Evolutionary conservation across 2,329 filamentous ascomycete species (phyloP), one percentile per base, ranked within the genome.

Genomic region (Trichoderma atrobrunneum): DNA sequence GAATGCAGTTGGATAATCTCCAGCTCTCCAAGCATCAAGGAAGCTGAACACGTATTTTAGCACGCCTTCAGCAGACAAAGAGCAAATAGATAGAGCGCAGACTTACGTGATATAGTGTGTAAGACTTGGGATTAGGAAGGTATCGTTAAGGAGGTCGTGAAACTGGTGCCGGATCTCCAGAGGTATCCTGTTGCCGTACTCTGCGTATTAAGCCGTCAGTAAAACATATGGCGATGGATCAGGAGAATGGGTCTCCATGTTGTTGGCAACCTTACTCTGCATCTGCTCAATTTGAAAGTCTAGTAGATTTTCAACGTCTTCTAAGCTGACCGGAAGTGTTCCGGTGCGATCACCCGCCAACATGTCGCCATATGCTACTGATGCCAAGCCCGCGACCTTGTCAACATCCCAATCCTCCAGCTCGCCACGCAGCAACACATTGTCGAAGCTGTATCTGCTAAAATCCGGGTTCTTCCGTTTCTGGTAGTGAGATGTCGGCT

Each of bases 271-370:
- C 84, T 78, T 82, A 91, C 92, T 93, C 79, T 98, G 95, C 83
- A 98, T 90, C 79, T 94, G 90, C 74, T 93, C 91, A 48, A 98
- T 91, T 78, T 97, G 95, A 76, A 96, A 97, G 75, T 97, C 93
- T 24, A 98, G 83, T 32, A 98, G 84, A 34, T 88, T 89, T 78
- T 97, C 93, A 8, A 96, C 85, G 78, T 97, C 94, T 75, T 95
- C 91, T 0, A 89, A 90, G 80, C 93, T 96, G 70, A 93, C 86
- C 2, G 86, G 81, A 18, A 87, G 74, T 2, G 82, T 81, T 3
- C 80, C 79, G 18, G 76, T 79, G 3, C 79, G 77, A 60, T 84
- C 82, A 7, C 83, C 82, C n/a, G 81, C 81, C 54, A 87, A 81
- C 82, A 87, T 85, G 70, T 86, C 85, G 6, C 86, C 87, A 72